These are phyloP conservation scores for Citrus maxima DNA, from an alignment of 345 rosid species.

Conservation along the genomic window DNA sequence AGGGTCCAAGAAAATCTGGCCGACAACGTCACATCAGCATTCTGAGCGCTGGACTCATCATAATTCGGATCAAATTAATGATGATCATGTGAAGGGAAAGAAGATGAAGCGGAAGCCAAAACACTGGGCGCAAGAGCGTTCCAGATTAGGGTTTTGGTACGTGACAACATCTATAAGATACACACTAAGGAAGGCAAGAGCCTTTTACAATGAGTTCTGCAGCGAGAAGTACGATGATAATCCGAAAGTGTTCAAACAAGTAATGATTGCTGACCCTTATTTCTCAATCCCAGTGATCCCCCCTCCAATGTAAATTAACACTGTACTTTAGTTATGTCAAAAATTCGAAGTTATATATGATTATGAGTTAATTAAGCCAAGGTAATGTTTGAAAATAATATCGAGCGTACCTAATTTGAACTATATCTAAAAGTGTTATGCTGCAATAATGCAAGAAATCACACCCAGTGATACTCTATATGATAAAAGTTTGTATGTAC, in stretches of 20 bases:
- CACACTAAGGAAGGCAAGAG: slow-evolving; percentile 41
- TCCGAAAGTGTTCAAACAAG: background rate
- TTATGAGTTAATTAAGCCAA: background rate
- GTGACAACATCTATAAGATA: slow-evolving; percentile 34
- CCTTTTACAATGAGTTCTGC: slow-evolving; percentile 42
- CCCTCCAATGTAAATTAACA: slow-evolving; percentile 1
- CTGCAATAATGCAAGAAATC: too few relatives aligned
- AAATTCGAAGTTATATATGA: background rate
- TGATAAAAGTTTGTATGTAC: too few relatives aligned
- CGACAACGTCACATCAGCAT: background rate
- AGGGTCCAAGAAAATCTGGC: background rate
- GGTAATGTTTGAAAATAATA: too few relatives aligned
- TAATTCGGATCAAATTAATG: too few relatives aligned
- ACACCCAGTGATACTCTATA: too few relatives aligned
- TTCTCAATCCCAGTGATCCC: slow-evolving; percentile 45
- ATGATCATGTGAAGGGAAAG: background rate
- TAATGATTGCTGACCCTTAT: slow-evolving; percentile 33
- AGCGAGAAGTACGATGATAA: slow-evolving; percentile 23
- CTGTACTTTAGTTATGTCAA: background rate
- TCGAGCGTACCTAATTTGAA: background rate
- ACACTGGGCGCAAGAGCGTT: background rate
- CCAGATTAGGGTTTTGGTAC: slow-evolving; percentile 23
- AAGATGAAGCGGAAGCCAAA: background rate
- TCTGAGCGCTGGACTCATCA: background rate
- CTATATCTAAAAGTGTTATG: background rate